Base-by-base conservation (phyloP, 1,284 basidiomycete species). In the Cystobasidium slooffiae region DNA sequence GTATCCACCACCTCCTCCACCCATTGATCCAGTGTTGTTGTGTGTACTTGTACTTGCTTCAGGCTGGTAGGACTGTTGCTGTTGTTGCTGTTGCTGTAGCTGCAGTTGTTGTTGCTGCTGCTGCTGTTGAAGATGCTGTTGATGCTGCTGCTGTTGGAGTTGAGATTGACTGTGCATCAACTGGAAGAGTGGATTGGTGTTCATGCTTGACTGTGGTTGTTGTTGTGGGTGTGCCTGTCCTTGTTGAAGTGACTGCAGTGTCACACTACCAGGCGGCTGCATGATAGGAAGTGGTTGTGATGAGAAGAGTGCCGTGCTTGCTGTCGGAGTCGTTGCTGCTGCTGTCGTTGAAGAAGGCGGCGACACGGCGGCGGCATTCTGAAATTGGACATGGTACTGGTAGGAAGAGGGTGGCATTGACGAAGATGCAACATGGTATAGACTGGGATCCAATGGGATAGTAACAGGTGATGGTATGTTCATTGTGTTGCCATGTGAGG, bases 221-320 rank as follows among this genome's bases (percentile, higher is more conserved):
- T 58, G 52, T 22, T 68, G 66, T 44, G 43, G 43, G 7, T 68
- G 52, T 37, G 20, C 51, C 22, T 68, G 65, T 51, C 55, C 51
- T 37, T 68, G 65, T 37, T 68, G 65, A 22, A 51, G 39, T n/a
- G 39, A 55, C 53, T 68, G 66, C 53, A 52, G 66, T 43, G 47
- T 46, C 61, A 63, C 20, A 51, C 20, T 63, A 44, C 61, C 46
- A 31, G 16, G 61, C 44, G 46, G 55, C 37, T 44, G 53, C 41
- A 41, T 49, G 37, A 43, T 37, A 18, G 66, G 6, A 20, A 41
- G 37, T 56, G 55, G 22, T 24, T 41, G 14, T 20, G 53, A 12
- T 68, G 66, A 18, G 20, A 43, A 66, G 64, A 41, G 37, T 41
- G 24, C 12, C 31, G 20, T 41, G 7, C 20, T 55, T 49, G 64